Base-by-base conservation (phyloP, 495 filamentous ascomycete genomes). In the Penicillium psychrofluorescens region DNA sequence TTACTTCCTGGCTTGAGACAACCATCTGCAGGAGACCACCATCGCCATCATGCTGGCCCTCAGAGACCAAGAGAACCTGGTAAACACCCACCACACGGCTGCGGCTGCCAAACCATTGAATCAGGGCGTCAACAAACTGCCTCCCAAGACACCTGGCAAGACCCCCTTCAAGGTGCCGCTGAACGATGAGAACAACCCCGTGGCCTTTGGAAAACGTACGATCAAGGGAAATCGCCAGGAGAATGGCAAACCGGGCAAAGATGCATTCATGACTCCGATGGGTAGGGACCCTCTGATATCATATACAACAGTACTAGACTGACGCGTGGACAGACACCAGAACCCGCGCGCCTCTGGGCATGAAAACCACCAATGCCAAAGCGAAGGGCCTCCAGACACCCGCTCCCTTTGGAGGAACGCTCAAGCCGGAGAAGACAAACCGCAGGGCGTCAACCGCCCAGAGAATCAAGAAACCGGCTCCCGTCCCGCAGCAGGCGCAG, bases 291-390 rank as follows among this genome's bases (percentile, higher is more conserved):
- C 4, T 22, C 22, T 22, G 22, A 22, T 22, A 22, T 22, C 22
- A 22, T 22, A 22, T 22, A 22, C 22, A 3, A 22, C 22, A 3
- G 6, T 6, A 22, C 22, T 3, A 22, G 22, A 22, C 22, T 22
- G 22, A 22, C 22, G 22, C 22, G 22, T 28, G 44, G 36, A 16
- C 45, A 87, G 85, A 75, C 36, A 76, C 82, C 37, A 79, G 80
- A 34, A 84, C 75, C 37, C 82, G 89, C 48, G 90, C 92, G 33
- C 83, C 87, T 4, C 66, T 96, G 40, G 94, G 94, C 32, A 76
- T 83, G 70, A 99, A 99, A 65, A 97, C 91, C 0, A 96, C 92
- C 35, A 99, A 99, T 65, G 86, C 85, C 34, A 96, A 92, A 69
- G 76, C 86, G 40, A 86, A 74, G 55, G 75, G 75, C 5, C 74